Evolutionary conservation across 73 alveolate species (phyloP).

Genomic region (Paramecium bursaria): DNA sequence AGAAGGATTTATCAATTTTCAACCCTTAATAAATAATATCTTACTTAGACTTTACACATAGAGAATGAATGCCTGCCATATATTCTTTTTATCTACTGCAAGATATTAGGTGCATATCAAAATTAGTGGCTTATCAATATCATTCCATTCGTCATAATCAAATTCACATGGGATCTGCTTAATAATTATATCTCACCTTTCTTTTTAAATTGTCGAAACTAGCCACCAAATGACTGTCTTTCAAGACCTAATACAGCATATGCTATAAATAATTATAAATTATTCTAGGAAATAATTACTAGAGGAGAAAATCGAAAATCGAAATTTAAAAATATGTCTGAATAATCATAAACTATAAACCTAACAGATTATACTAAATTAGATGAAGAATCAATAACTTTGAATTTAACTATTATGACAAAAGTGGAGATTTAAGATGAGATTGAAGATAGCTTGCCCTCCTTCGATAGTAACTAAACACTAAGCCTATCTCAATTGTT

Average conservation of each 20-base stretch:
- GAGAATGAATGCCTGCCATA: neutral
- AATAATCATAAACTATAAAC: too few species aligned
- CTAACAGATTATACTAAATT: too few species aligned
- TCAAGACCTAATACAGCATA: conserved; percentile 36
- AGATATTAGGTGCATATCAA: conserved; percentile 20
- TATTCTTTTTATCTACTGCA: conserved; percentile 14
- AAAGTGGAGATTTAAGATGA: too few species aligned
- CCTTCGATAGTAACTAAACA: too few species aligned
- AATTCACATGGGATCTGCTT: neutral
- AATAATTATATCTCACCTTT: neutral
- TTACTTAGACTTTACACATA: conserved; percentile 15
- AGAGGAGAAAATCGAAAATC: too few species aligned
- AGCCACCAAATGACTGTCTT: conserved; percentile 41
- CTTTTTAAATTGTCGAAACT: conserved; percentile 14
- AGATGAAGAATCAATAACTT: too few species aligned
- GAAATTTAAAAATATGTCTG: too few species aligned
- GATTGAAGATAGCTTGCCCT: too few species aligned
- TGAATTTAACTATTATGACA: too few species aligned
- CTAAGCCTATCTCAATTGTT: too few species aligned
- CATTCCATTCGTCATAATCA: neutral
- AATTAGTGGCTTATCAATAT: conserved; percentile 33
- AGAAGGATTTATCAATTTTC: conserved; percentile 10
- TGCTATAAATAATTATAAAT: too few species aligned
- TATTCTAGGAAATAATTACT: too few species aligned
- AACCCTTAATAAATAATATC: neutral